These are phyloP conservation scores for Rasamsonia emersonii DNA, from an alignment of 2,329 filamentous ascomycete genomes.

Conservation along the genomic window DNA sequence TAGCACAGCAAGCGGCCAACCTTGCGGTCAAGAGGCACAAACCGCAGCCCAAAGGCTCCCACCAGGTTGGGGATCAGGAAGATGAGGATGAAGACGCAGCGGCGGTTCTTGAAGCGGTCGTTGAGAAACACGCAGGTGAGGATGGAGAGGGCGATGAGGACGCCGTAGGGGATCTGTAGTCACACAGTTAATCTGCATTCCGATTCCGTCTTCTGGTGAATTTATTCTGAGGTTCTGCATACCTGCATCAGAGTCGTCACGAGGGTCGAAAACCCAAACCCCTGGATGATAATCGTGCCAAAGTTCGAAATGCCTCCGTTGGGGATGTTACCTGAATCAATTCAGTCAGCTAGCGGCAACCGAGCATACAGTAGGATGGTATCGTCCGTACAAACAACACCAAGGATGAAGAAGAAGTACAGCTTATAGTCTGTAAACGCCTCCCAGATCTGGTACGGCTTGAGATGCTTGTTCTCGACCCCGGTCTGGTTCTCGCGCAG, in stretches of 20 bases:
- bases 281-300: conserved; percentile 50
- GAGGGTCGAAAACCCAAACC: conserved; percentile 48
- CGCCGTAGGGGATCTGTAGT: conserved; percentile 42
- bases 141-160: conserved; percentile 44
- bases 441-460: conserved; percentile 48
- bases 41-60: conserved; percentile 50
- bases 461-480: conserved; percentile 49
- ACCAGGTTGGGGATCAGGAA: conserved; percentile 54
- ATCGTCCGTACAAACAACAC: conserved; percentile 31
- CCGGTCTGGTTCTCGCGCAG: conserved; percentile 51
- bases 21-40: conserved; percentile 42
- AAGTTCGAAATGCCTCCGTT: conserved; percentile 54
- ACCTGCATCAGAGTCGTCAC: conserved; percentile 47
- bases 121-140: conserved; percentile 42
- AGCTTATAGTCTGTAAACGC: conserved; percentile 51
- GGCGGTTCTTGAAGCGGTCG: conserved; percentile 38
- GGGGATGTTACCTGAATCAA: conserved; percentile 34
- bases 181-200: not conserved
- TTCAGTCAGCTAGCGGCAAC: not conserved
- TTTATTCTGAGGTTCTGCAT: no score
- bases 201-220: no score
- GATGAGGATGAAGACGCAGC: conserved; percentile 46
- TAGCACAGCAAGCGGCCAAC: conserved; percentile 52
- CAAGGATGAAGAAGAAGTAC: conserved; percentile 49
- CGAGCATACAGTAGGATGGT: not conserved